A percentile compares a stretch with the other conserved stretches of the same genome.
These are phyloP conservation scores for Psilocybe mexicana DNA, from an alignment of 1,284 basidiomycete genomes.

Conservation along the genomic window DNA sequence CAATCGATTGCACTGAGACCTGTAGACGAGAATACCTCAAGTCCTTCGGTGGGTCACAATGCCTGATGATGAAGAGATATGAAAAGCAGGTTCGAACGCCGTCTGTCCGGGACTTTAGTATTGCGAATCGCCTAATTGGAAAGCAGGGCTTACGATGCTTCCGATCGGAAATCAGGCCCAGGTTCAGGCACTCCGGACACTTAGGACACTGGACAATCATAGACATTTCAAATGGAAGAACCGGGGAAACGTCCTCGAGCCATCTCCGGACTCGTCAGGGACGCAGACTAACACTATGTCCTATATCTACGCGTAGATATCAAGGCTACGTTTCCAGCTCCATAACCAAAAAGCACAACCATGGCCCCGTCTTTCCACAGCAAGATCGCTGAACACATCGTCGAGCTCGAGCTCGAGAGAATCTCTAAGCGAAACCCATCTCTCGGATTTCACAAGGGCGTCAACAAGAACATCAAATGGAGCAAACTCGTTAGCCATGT, in stretches of 20 bases:
- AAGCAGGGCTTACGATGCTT: not conserved
- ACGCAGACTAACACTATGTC: not conserved
- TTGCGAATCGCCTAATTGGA: not conserved
- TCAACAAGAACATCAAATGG: not conserved
- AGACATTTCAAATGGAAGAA: not conserved
- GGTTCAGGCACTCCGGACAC: not conserved
- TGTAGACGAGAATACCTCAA: too few relatives aligned
- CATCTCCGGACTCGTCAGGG: not conserved
- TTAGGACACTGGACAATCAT: not conserved
- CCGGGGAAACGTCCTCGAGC: not conserved
- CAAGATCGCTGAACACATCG: conserved; percentile 4
- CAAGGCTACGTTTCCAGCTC: too few relatives aligned
- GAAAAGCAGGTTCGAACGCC: too few relatives aligned
- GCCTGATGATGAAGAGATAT: too few relatives aligned
- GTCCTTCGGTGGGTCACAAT: too few relatives aligned
- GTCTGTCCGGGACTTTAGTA: not conserved
- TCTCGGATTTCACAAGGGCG: not conserved
- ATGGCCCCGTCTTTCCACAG: conserved; percentile 10
- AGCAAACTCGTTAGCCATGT: not conserved
- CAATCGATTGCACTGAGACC: too few relatives aligned
- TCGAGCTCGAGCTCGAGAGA: conserved; percentile 7
- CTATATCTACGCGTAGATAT: too few relatives aligned
- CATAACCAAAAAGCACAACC: not conserved
- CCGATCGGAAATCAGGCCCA: not conserved
- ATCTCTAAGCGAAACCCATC: not conserved